phyloP scores from a whole-genome alignment of 2,329 filamentous ascomycete genomes.

The Moelleriella libera region DNA sequence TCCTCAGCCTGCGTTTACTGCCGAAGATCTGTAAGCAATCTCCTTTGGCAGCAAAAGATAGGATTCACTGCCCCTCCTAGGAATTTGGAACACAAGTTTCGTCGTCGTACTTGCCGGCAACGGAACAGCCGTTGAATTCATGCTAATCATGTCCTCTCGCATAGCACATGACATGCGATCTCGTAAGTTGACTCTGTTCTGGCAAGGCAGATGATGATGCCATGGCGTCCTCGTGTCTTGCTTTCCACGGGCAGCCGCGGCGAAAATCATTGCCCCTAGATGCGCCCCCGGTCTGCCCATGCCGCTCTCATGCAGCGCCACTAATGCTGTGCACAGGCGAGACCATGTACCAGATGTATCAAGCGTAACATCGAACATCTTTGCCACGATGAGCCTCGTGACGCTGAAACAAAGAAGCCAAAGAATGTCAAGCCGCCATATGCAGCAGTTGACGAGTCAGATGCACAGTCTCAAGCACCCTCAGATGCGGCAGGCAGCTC shows the following conservation, averaged over 20 bases:
- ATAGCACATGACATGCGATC: constrained; percentile 85
- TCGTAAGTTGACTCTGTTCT: constrained; percentile 42
- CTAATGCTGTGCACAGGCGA: constrained; percentile 47
- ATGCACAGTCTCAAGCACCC: constrained; percentile 26
- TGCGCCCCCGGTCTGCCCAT: neutral
- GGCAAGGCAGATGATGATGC: neutral
- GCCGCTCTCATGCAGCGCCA: constrained; percentile 7
- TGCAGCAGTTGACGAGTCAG: constrained; percentile 47
- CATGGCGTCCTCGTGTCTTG: neutral
- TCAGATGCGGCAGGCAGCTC: constrained; percentile 38
- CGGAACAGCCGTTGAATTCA: neutral
- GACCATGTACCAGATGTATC: constrained; percentile 93
- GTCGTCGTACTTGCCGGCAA: too few species aligned
- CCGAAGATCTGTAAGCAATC: constrained; percentile 64
- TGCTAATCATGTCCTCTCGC: neutral
- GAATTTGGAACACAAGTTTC: too few species aligned
- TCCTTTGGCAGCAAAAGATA: constrained; percentile 12
- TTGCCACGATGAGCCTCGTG: constrained; percentile 93
- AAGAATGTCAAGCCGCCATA: constrained; percentile 38
- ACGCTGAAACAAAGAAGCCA: constrained; percentile 64
- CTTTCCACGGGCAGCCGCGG: neutral
- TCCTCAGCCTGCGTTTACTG: constrained; percentile 69
- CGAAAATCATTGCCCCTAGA: neutral
- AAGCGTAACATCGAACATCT: constrained; percentile 98
- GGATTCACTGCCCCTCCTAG: too few species aligned